Evolutionary conservation across 805 yeast species (phyloP), one percentile per base, ranked within the genome.

Genomic region (Lachancea lanzarotensis): DNA sequence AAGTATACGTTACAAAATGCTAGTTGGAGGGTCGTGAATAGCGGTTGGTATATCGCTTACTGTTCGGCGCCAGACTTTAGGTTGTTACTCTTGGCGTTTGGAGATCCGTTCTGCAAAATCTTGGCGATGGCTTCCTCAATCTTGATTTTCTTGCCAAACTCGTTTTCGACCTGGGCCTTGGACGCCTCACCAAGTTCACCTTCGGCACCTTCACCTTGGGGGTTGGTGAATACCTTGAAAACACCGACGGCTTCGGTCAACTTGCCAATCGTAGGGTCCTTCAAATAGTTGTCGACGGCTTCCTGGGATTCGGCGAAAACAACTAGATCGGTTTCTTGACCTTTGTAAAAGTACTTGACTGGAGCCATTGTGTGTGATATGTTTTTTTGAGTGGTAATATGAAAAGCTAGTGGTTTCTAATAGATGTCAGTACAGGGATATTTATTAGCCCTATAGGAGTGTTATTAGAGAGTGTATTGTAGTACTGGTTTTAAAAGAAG

Each of bases 121-220:
- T 64, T 59, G 45, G 74, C 73, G 45, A 87, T 73, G n/a, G 76
- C 72, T 22, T 76, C 81, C 43, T 82, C 86, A 2, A 62, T 56
- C 34, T 67, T 69, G 40, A 72, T 66, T 9, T 52, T 57, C 20
- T 75, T 68, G 25, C 89, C 91, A 52, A 88, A 87, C 56, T 86
- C 93, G 50, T 75, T 75, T 41, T 72, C 73, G 33, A 87, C 60
- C 48, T 81, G 84, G 16, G 70, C 67, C 45, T 77, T 74, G 7
- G 91, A 82, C 2, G 91, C 95, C 55, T 77, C 81, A 42, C 82
- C 85, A 20, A 84, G 60, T 8, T 74, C 72, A 45, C 95, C 95
- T 54, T 78, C 84, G 3, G 79, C 67, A 27, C 95, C 95, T 34
- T 67, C 68, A 38, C 85, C 83, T 19, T 69, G 70, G 48, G 73